Conservation (phyloP, 176 grass and related monocot genomes). For the Oropetium thomaeum region DNA sequence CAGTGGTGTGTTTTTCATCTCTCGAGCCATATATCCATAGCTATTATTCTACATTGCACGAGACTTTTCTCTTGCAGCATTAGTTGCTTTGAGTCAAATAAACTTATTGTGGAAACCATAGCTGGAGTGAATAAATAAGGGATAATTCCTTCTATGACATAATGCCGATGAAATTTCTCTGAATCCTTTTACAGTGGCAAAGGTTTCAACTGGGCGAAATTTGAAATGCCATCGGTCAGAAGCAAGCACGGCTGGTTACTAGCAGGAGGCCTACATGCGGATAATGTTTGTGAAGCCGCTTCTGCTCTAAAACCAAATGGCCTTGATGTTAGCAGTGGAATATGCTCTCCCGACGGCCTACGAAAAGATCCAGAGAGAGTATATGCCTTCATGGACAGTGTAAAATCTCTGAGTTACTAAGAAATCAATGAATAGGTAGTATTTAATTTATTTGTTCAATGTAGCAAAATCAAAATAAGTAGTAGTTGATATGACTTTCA, state of each 20-base stretch:
- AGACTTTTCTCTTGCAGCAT: background rate
- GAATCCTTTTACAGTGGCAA: constrained; percentile 59
- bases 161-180: background rate
- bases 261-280: constrained; percentile 72
- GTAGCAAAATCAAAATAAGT: background rate
- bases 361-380: constrained; percentile 52
- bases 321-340: constrained; percentile 76
- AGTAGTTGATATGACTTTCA: background rate
- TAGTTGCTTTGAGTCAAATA: background rate
- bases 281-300: constrained; percentile 55
- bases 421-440: background rate
- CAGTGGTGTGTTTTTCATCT: background rate
- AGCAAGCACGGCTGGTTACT: constrained; percentile 76
- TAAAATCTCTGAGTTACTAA: constrained; percentile 22
- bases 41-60: background rate
- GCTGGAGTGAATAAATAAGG: background rate
- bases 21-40: background rate
- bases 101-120: background rate
- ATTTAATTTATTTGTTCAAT: background rate
- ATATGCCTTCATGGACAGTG: constrained; percentile 54
- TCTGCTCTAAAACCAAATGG: constrained; percentile 51
- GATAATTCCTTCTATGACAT: too few relatives aligned
- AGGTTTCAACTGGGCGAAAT: constrained; percentile 83
- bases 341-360: constrained; percentile 50
- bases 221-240: constrained; percentile 45